Evolutionary conservation across 805 yeast genomes (phyloP).

Genomic region (Zygosaccharomyces bisporus): DNA sequence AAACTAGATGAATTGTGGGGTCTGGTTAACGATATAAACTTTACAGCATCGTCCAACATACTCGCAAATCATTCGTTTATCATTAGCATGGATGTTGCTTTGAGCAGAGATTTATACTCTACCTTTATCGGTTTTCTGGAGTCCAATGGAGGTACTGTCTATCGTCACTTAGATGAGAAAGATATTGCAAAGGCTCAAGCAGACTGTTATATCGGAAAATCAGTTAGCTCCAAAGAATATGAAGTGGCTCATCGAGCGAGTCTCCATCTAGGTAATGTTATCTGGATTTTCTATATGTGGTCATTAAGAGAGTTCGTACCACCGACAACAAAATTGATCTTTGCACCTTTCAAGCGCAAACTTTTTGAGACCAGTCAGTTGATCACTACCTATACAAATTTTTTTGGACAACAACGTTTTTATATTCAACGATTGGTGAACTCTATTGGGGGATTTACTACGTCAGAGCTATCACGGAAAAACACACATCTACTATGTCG

Average conservation of each 20-base stretch:
- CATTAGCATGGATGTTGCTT: slow-evolving; percentile 51
- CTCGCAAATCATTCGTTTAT: slow-evolving; percentile 47
- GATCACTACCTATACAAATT: slow-evolving; percentile 68
- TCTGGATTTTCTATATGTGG: slow-evolving; percentile 73
- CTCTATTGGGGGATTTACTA: slow-evolving; percentile 72
- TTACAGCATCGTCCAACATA: slow-evolving; percentile 24
- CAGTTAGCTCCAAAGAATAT: slow-evolving; percentile 56
- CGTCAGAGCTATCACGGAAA: slow-evolving; percentile 56
- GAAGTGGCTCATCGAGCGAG: slow-evolving; percentile 40
- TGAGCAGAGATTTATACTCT: slow-evolving; percentile 43
- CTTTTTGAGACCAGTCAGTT: slow-evolving; percentile 53
- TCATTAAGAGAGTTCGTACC: slow-evolving; percentile 50
- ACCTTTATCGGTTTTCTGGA: slow-evolving; percentile 45
- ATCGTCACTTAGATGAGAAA: slow-evolving; percentile 20
- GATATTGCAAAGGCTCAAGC: slow-evolving; percentile 30
- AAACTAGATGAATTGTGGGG: slow-evolving; percentile 18
- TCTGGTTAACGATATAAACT: slow-evolving; percentile 9
- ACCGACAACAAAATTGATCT: slow-evolving; percentile 56
- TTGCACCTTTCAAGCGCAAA: slow-evolving; percentile 56
- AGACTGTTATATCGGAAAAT: slow-evolving; percentile 58
- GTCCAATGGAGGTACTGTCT: slow-evolving; percentile 53
- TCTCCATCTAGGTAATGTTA: slow-evolving; percentile 56
- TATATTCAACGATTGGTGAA: slow-evolving; percentile 63
- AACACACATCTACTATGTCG: slow-evolving; percentile 76
- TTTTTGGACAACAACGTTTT: slow-evolving; percentile 76